These are phyloP conservation scores for Staphylotrichum longicolle DNA, from an alignment of 495 filamentous ascomycete genomes.

Conservation along the genomic window DNA sequence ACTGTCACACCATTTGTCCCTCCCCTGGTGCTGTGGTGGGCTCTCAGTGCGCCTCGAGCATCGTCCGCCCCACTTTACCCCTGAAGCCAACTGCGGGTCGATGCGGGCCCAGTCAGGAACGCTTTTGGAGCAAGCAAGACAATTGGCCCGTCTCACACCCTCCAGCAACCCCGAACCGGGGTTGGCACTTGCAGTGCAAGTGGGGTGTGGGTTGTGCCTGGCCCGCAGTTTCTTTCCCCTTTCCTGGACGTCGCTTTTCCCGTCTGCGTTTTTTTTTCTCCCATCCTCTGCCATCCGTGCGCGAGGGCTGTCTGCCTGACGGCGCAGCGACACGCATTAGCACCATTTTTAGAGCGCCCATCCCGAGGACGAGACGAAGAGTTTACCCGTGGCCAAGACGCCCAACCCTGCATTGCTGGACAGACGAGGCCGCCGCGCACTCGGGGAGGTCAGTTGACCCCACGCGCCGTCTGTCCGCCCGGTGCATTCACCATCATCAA, in stretches of 20 bases:
- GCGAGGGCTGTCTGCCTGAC: background rate
- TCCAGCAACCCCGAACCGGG: slow-evolving; percentile 5
- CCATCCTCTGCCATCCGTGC: background rate
- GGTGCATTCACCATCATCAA: too few species aligned
- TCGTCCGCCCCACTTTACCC: slow-evolving; percentile 20
- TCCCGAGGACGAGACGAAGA: background rate
- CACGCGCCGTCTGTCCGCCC: background rate
- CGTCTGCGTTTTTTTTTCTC: background rate
- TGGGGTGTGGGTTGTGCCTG: background rate
- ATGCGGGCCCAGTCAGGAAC: slow-evolving; percentile 17
- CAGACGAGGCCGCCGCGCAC: too few species aligned
- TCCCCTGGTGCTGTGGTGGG: background rate
- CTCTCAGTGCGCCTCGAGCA: too few species aligned
- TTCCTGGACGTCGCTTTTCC: background rate
- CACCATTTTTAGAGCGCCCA: slow-evolving; percentile 4
- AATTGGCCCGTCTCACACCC: slow-evolving; percentile 13
- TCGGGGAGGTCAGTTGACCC: background rate
- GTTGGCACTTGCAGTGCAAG: background rate
- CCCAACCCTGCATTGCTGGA: background rate
- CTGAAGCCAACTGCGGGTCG: slow-evolving; percentile 14
- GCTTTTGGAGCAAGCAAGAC: background rate
- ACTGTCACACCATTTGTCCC: slow-evolving; percentile 8
- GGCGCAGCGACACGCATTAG: background rate
- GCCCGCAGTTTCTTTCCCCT: background rate
- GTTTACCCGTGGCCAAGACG: background rate